These are phyloP conservation scores for Phytomonas sp. DNA, from an alignment of 208 protist genomes.

Conservation along the genomic window DNA sequence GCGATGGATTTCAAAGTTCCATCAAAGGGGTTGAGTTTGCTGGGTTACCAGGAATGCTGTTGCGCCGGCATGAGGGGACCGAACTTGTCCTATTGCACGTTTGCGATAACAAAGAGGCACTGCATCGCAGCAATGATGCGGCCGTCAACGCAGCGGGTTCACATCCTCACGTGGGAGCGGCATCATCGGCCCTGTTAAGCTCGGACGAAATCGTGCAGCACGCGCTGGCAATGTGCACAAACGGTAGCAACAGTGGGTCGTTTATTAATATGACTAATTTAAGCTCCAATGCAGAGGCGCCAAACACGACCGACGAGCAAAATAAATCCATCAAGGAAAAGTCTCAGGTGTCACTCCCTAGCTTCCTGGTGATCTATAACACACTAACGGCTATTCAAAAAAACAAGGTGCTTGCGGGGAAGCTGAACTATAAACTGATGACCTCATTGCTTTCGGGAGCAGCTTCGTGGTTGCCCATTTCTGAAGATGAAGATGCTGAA, in stretches of 20 bases:
- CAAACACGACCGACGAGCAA: background rate
- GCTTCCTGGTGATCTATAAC: background rate
- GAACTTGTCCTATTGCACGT: slow-evolving; percentile 65
- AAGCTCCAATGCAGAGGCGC: background rate
- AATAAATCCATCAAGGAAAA: background rate
- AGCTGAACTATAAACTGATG: slow-evolving; percentile 56
- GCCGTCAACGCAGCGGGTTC: background rate
- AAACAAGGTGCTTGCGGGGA: slow-evolving; percentile 32
- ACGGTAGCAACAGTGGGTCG: background rate
- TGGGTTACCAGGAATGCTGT: slow-evolving; percentile 25
- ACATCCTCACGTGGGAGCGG: background rate
- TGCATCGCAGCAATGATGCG: background rate
- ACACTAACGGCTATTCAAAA: slow-evolving; percentile 20
- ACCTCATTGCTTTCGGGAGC: slow-evolving; percentile 9
- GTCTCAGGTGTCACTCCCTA: background rate
- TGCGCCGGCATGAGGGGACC: slow-evolving; percentile 27
- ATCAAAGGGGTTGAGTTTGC: slow-evolving; percentile 61
- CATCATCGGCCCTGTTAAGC: background rate
- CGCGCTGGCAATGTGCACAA: background rate
- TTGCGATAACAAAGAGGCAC: slow-evolving; percentile 25
- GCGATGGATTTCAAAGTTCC: slow-evolving; percentile 63
- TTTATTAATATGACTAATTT: background rate
- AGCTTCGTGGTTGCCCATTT: background rate
- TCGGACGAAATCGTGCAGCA: background rate
- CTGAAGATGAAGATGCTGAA: background rate